Evolutionary conservation across 73 alveolate genomes (phyloP).

Genomic region (Tetrahymena borealis): DNA sequence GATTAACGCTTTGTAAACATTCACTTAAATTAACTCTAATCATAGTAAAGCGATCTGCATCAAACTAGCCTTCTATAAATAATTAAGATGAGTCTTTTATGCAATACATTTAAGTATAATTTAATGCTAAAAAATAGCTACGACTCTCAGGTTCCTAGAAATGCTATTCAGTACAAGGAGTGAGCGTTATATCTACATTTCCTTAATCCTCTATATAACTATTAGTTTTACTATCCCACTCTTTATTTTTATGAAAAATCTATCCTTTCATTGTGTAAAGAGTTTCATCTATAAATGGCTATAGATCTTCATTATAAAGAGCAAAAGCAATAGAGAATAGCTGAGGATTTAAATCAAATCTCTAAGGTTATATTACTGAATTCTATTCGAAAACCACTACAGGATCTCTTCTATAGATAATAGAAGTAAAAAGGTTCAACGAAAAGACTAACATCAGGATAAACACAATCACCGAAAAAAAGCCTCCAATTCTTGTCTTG

Average conservation of each 20-base stretch:
- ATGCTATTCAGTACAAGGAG: neutral
- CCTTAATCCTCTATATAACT: neutral
- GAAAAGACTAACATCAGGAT: neutral
- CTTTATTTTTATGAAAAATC: neutral
- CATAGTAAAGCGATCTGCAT: constrained; percentile 1
- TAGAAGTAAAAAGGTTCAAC: neutral
- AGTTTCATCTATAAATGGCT: neutral
- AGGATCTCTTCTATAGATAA: neutral
- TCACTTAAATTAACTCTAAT: neutral
- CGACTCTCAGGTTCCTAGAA: neutral
- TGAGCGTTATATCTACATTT: neutral
- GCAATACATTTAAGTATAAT: no score
- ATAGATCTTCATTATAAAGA: neutral
- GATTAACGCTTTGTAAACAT: neutral
- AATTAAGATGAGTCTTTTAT: no score
- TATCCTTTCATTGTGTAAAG: neutral
- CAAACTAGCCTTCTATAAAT: no score
- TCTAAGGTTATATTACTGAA: neutral
- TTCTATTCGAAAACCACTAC: neutral
- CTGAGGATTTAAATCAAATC: neutral
- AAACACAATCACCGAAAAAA: neutral
- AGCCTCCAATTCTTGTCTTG: neutral
- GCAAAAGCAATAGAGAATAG: neutral
- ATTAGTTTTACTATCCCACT: neutral
- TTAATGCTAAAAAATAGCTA: no score